phyloP scores from a whole-genome alignment of 139 green algal genomes.

The Chlorella vulgaris region DNA sequence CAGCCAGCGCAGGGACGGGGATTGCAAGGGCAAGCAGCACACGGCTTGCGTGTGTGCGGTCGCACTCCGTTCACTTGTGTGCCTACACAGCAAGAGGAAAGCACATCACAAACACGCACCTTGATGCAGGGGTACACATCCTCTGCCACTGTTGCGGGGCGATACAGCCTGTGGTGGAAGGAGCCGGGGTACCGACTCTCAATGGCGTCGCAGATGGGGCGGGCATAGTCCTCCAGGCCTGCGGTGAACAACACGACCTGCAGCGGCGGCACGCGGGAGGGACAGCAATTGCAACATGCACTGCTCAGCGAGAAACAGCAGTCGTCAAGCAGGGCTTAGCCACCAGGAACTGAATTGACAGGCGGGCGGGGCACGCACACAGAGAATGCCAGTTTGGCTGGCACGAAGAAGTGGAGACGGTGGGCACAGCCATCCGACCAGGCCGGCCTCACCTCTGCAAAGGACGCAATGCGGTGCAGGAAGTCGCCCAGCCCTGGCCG shows the following conservation, averaged over 20 bases:
- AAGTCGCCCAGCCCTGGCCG: constrained; percentile 82
- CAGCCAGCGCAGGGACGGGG: no score
- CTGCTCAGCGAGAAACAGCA: no score
- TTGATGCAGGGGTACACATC: constrained; percentile 88
- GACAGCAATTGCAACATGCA: neutral
- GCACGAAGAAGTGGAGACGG: no score
- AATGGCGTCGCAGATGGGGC: constrained; percentile 79
- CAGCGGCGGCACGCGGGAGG: neutral
- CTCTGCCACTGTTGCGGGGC: constrained; percentile 49
- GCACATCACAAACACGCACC: constrained; percentile 2
- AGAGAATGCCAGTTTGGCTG: no score
- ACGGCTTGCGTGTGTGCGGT: no score
- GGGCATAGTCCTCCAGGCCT: constrained; percentile 87
- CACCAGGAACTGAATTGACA: neutral
- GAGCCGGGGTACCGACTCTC: constrained; percentile 45
- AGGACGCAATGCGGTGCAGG: constrained; percentile 47
- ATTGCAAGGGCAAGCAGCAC: no score
- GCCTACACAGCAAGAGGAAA: no score
- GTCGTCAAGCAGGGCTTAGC: no score
- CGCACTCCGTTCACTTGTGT: no score
- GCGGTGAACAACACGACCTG: constrained; percentile 90
- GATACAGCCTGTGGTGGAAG: constrained; percentile 54
- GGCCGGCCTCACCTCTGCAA: constrained; percentile 63
- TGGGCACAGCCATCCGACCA: no score
- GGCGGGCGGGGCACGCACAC: neutral